Conservation (phyloP, 148 eudicot genomes). For the Polygonum aviculare region DNA sequence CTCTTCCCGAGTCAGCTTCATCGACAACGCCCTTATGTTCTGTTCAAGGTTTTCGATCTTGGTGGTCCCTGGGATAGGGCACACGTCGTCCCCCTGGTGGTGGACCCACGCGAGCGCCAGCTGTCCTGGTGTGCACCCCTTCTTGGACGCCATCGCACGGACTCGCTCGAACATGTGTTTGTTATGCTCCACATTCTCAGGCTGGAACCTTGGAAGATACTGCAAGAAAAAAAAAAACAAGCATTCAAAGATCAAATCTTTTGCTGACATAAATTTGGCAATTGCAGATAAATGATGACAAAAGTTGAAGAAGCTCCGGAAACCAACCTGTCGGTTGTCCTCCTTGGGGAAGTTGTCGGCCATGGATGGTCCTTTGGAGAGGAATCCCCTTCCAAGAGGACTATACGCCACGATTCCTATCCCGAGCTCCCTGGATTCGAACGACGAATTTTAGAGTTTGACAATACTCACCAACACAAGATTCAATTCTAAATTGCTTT, state of each 20-base stretch:
- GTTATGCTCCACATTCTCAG: conserved; percentile 33
- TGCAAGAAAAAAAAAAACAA: neutral
- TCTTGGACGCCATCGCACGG: conserved; percentile 21
- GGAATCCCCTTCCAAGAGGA: conserved; percentile 23
- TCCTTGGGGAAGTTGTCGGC: conserved; percentile 16
- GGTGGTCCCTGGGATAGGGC: conserved; percentile 43
- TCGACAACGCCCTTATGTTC: conserved; percentile 27
- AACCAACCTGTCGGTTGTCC: conserved; percentile 27
- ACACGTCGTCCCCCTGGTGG: conserved; percentile 31
- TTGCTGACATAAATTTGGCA: neutral
- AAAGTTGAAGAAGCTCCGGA: neutral
- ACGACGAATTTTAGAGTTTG: neutral
- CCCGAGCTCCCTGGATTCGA: conserved; percentile 20
- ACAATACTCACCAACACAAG: neutral
- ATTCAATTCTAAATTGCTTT: neutral
- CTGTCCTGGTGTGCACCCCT: conserved; percentile 31
- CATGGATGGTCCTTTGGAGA: conserved; percentile 18
- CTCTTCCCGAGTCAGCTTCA: conserved; percentile 26
- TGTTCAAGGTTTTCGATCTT: conserved; percentile 34
- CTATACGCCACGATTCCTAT: conserved; percentile 24
- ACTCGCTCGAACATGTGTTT: conserved; percentile 25
- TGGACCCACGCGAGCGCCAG: conserved; percentile 38
- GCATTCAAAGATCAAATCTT: neutral
- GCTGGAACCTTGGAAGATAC: conserved; percentile 29
- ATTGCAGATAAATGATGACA: neutral